A percentile compares a stretch with the other conserved stretches of the same genome.
Evolutionary conservation across 2,329 filamentous ascomycete species (phyloP).

Genomic region (Paraphaeosphaeria sporulosa): DNA sequence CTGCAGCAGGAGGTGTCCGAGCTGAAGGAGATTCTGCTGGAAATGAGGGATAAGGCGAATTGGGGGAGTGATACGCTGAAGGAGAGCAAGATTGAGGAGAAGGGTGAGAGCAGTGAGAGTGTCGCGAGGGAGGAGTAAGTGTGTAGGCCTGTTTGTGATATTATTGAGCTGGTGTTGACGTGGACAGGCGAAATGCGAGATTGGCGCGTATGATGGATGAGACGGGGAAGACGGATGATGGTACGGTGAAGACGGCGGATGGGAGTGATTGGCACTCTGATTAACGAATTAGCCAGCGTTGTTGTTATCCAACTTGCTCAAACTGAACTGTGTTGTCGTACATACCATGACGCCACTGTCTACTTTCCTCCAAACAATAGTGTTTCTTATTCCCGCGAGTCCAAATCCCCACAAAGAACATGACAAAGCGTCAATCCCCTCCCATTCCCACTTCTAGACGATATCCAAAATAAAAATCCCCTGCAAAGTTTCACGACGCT

Average conservation of each 20-base stretch:
- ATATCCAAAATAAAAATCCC: no score
- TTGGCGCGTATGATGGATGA: constrained; percentile 4
- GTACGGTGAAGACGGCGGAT: constrained; percentile 4
- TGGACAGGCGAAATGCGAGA: neutral
- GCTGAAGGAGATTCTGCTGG: constrained; percentile 51
- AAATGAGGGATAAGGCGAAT: constrained; percentile 29
- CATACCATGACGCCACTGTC: neutral
- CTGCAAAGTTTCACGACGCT: no score
- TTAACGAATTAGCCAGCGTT: neutral
- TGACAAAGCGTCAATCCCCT: no score
- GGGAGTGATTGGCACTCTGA: constrained; percentile 13
- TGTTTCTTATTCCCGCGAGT: no score
- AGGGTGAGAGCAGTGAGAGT: constrained; percentile 37
- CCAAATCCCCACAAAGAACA: no score
- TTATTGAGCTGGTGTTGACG: neutral
- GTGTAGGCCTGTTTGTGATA: neutral
- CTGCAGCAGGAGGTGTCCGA: constrained; percentile 55
- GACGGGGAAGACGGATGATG: constrained; percentile 4
- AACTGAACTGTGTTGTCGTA: neutral
- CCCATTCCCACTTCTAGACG: no score
- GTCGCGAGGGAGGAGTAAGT: constrained; percentile 32
- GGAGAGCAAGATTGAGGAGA: constrained; percentile 33
- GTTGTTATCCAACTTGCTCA: neutral
- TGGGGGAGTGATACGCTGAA: constrained; percentile 45
- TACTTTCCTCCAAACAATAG: no score